phyloP scores from a whole-genome alignment of 2,329 filamentous ascomycete species.

The Lecanosticta acicola region DNA sequence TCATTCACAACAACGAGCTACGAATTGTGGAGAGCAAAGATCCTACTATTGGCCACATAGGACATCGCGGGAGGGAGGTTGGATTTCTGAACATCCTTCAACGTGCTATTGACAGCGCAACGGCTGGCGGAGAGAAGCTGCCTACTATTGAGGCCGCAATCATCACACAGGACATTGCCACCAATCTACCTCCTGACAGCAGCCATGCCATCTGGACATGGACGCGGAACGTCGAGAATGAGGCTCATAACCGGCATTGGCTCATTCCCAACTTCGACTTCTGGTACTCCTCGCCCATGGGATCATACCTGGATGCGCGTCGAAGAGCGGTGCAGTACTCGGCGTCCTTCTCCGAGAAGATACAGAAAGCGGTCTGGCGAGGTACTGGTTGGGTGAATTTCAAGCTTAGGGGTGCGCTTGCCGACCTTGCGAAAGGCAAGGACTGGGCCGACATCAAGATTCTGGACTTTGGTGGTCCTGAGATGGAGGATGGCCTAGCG shows the following conservation, averaged over 20 bases:
- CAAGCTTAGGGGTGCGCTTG: constrained; percentile 24
- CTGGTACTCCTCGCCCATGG: constrained; percentile 36
- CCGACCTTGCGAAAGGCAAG: constrained; percentile 27
- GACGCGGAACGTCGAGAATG: constrained; percentile 15
- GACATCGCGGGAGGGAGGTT: constrained; percentile 9
- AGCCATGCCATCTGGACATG: constrained; percentile 22
- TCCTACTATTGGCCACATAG: constrained; percentile 5
- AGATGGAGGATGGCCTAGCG: constrained; percentile 9
- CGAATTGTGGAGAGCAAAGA: constrained; percentile 17
- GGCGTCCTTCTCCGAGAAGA: constrained; percentile 18
- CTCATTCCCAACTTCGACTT: constrained; percentile 50
- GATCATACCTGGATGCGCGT: constrained; percentile 20
- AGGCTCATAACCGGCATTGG: constrained; percentile 38
- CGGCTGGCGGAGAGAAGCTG: constrained; percentile 13
- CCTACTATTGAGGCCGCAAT: constrained; percentile 20
- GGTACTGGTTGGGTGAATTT: constrained; percentile 22
- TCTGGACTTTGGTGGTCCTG: constrained; percentile 12
- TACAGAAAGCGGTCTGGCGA: constrained; percentile 26
- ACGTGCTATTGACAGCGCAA: constrained; percentile 13
- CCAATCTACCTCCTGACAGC: constrained; percentile 5
- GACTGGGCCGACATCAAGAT: constrained; percentile 34
- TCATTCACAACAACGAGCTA: constrained; percentile 19
- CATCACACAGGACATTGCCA: constrained; percentile 13
- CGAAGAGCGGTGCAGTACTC: constrained; percentile 15
- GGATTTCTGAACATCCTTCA: constrained; percentile 17